Base-by-base conservation (phyloP, 2,329 filamentous ascomycete species). In the Dothistroma pini region DNA sequence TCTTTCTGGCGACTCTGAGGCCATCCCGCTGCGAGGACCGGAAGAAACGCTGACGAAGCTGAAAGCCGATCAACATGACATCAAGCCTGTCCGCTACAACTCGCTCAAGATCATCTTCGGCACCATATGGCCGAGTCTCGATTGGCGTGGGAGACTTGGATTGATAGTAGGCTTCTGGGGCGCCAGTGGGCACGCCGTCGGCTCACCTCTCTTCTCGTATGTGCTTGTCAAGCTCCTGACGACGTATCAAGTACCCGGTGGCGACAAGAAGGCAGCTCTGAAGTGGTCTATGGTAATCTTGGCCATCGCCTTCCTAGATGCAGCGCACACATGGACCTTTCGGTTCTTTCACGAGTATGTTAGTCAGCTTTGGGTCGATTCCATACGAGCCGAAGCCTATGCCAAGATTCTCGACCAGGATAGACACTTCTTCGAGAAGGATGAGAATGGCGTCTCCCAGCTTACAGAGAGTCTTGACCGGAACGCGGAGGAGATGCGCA, bases 401-500 rank as follows among this genome's bases (percentile, higher is more conserved):
- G 80, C 80, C 54, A 82, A 84, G 1, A 86, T 96, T 16, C 79
- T 97, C 0, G 80, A 83, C 44, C 93, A 97, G 70, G 89, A 90
- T 0, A 86, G 84, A 63, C 76, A 83, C 4, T 97, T 92, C 88
- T 96, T 96, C 68, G 87, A 91, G 64, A 78, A 82, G 54, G 80
- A 88, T 1, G 79, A 81, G 35, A 89, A 95, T 72, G 84, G 83
- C 0, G 78, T 88, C 0, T 79, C 81, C 0, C 80, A 81, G 1
- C 80, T 97, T 48, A 86, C 82, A 0, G 86, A 90, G 62, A 88
- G 84, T 50, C 81, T 97, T 0, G 91, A 96, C 69, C 84, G 89
- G 16, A 90, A 91, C 68, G 89, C 89, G 0, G 92, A 97, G 72
- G 91, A 96, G 71, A 93, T 95, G 84, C 84, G 90, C 9, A 92